Evolutionary conservation across 2,329 filamentous ascomycete genomes (phyloP).

Genomic region (Ceratocystis cacaofunesta): DNA sequence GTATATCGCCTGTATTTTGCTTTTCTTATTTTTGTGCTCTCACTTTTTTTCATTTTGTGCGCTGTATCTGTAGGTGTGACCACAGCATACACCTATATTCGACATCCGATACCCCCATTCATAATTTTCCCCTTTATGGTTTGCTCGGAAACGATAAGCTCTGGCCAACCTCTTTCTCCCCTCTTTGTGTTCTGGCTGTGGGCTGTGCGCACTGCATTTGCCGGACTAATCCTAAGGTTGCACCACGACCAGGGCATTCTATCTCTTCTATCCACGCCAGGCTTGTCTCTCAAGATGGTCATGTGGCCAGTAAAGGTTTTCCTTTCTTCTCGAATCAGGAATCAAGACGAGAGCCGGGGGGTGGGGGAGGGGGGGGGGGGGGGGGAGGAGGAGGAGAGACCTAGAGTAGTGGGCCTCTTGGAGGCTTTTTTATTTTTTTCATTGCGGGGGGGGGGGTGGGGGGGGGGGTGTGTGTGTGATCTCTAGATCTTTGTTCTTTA

Average conservation of each 20-base stretch:
- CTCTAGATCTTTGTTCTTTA: neutral
- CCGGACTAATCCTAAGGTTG: conserved; percentile 8
- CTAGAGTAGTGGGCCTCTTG: neutral
- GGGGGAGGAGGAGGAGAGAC: neutral
- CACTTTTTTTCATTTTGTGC: too few species aligned
- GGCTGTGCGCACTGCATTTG: neutral
- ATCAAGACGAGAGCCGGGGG: neutral
- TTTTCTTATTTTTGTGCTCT: too few species aligned
- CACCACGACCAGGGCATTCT: conserved; percentile 8
- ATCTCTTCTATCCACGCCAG: neutral
- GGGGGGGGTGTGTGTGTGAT: neutral
- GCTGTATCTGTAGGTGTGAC: too few species aligned
- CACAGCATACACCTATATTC: too few species aligned
- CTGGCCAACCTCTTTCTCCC: neutral
- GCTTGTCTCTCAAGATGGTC: conserved; percentile 13
- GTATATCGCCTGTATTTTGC: too few species aligned
- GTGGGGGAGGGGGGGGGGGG: too few species aligned
- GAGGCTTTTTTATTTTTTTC: neutral
- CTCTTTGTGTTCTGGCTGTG: neutral
- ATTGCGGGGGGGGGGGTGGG: too few species aligned
- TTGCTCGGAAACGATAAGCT: neutral
- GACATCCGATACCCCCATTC: neutral
- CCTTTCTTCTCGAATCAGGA: conserved; percentile 6
- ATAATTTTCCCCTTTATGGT: neutral
- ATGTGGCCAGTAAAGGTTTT: conserved; percentile 16